These are phyloP conservation scores for Porodaedalea pini DNA, from an alignment of 1,284 basidiomycete species.

Conservation along the genomic window DNA sequence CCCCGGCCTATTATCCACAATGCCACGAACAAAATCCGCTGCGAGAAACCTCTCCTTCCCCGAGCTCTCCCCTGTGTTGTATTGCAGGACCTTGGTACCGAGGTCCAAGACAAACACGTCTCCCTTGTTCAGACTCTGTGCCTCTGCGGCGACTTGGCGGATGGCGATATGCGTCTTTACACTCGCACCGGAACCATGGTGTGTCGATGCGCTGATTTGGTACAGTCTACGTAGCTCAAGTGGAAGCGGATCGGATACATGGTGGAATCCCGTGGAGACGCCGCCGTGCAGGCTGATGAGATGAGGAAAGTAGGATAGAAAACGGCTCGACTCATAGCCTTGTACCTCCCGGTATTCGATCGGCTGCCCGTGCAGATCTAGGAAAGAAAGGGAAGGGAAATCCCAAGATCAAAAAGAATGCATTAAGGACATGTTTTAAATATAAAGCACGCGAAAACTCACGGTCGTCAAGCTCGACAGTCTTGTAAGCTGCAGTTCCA, in stretches of 20 bases:
- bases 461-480: constrained; percentile 67
- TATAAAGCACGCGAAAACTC: constrained; percentile 30
- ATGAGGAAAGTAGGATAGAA: constrained; percentile 41
- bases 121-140: constrained; percentile 45
- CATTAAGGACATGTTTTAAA: too few relatives aligned
- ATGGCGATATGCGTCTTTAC: constrained; percentile 39
- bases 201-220: constrained; percentile 26
- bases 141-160: constrained; percentile 45
- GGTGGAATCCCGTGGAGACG: constrained; percentile 30
- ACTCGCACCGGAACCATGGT: constrained; percentile 26
- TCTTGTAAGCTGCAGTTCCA: constrained; percentile 64
- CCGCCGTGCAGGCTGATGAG: constrained; percentile 28
- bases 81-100: constrained; percentile 47
- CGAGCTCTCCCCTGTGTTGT: constrained; percentile 50
- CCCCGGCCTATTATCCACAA: constrained; percentile 42
- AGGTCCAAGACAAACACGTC: constrained; percentile 57
- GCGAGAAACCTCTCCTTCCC: constrained; percentile 37
- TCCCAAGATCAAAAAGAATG: constrained; percentile 62
- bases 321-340: constrained; percentile 51
- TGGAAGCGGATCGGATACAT: constrained; percentile 33
- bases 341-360: constrained; percentile 64
- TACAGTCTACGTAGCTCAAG: constrained; percentile 43
- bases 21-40: constrained; percentile 50
- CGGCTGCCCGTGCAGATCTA: constrained; percentile 50
- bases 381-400: neutral